Evolutionary conservation across 1,284 basidiomycete species (phyloP).

Genomic region (Phenoliferia sp.): DNA sequence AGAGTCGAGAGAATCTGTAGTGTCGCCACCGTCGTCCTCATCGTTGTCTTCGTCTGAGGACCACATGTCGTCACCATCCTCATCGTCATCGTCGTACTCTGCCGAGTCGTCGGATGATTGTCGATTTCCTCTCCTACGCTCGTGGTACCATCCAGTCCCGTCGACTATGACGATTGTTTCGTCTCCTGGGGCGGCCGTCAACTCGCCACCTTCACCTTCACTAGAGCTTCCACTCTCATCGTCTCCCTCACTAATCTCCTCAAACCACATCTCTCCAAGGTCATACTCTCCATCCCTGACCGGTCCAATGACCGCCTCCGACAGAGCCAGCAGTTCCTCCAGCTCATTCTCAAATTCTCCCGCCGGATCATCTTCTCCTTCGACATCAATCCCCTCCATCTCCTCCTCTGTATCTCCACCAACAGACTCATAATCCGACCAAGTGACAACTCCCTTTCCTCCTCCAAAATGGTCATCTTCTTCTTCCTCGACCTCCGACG

Average conservation of each 20-base stretch:
- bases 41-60: too few relatives aligned
- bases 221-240: constrained; percentile 8
- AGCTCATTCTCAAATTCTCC: constrained; percentile 25
- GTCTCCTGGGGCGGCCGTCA: constrained; percentile 11
- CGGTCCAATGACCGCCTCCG: constrained; percentile 29
- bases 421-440: constrained; percentile 26
- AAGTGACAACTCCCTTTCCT: constrained; percentile 27
- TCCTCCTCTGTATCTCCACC: constrained; percentile 17
- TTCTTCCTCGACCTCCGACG: constrained; percentile 4
- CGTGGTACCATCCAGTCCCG: too few relatives aligned
- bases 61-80: constrained; percentile 10
- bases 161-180: constrained; percentile 2
- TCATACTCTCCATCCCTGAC: constrained; percentile 18
- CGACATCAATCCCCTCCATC: constrained; percentile 11
- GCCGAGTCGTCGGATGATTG: too few relatives aligned
- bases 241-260: constrained; percentile 9
- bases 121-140: too few relatives aligned
- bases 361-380: constrained; percentile 3
- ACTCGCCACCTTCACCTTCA: constrained; percentile 23
- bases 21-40: constrained; percentile 29
- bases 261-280: constrained; percentile 26
- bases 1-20: constrained; percentile 36
- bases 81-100: constrained; percentile 31
- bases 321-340: constrained; percentile 25
- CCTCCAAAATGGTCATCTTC: constrained; percentile 5